Percentiles rank a stretch among this genome's conserved stretches.
Conservation (phyloP, 495 filamentous ascomycete genomes). For the Rhizodiscina lignyota region DNA sequence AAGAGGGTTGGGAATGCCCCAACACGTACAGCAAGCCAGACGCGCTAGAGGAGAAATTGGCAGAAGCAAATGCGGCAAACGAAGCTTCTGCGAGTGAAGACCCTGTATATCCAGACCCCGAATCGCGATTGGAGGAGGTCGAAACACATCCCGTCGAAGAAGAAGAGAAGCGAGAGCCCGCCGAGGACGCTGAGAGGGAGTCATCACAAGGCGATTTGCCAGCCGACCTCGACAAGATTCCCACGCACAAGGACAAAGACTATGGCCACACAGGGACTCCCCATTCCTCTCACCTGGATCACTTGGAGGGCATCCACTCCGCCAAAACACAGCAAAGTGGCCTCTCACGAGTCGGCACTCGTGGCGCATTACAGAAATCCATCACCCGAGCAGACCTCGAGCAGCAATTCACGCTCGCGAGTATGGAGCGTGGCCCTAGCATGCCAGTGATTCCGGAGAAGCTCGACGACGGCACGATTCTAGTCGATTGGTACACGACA, state of each 20-base stretch:
- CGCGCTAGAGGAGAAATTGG: not conserved
- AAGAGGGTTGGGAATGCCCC: constrained; percentile 7
- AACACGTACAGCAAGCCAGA: constrained; percentile 1
- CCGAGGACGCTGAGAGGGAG: not conserved
- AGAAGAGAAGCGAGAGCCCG: not conserved
- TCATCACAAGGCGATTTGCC: not conserved
- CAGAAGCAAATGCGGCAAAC: not conserved
- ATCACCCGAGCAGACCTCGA: constrained; percentile 12
- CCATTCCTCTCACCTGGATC: no score
- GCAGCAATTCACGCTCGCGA: constrained; percentile 6
- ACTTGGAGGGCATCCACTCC: no score
- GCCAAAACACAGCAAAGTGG: no score
- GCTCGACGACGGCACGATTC: constrained; percentile 12
- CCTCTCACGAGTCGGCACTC: constrained; percentile 4
- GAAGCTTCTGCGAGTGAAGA: not conserved
- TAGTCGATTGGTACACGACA: constrained; percentile 21
- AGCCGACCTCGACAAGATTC: not conserved
- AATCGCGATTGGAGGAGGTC: not conserved
- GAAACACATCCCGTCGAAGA: not conserved
- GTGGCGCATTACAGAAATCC: constrained; percentile 5
- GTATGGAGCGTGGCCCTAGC: constrained; percentile 5
- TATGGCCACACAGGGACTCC: no score
- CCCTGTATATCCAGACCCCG: not conserved
- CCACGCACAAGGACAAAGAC: not conserved
- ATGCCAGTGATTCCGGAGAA: constrained; percentile 10